These are phyloP conservation scores for Lepiota brunneoincarnata DNA, from an alignment of 768 basidiomycete species.

Conservation along the genomic window DNA sequence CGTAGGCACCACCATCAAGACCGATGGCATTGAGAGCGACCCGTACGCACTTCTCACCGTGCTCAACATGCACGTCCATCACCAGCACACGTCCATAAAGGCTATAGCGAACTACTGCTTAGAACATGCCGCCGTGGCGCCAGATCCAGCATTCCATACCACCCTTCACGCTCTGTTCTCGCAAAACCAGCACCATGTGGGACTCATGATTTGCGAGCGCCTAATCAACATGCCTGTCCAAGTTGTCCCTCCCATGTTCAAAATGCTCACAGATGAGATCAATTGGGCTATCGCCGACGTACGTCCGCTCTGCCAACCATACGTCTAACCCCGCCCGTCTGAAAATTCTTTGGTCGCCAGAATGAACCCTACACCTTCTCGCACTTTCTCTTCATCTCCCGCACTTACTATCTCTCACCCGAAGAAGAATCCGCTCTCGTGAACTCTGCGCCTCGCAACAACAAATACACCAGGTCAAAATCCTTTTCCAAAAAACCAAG, in stretches of 20 bases:
- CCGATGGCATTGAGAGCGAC: conserved; percentile 86
- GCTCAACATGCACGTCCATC: conserved; percentile 71
- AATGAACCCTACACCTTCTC: conserved; percentile 68
- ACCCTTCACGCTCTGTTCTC: conserved; percentile 54
- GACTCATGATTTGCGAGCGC: conserved; percentile 83
- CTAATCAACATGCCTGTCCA: conserved; percentile 96
- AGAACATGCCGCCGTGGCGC: conserved; percentile 48
- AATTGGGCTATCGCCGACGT: conserved; percentile 67
- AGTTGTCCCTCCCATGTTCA: conserved; percentile 88
- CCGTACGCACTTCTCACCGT: conserved; percentile 88
- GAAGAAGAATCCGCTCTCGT: conserved; percentile 61
- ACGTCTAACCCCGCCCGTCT: not conserved
- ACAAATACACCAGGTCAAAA: conserved; percentile 43
- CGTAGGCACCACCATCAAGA: conserved; percentile 90
- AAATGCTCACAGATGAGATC: conserved; percentile 85
- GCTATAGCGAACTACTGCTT: conserved; percentile 71
- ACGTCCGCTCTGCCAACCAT: conserved; percentile 18
- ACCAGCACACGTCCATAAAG: conserved; percentile 65
- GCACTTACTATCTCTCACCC: conserved; percentile 71
- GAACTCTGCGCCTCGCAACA: conserved; percentile 37
- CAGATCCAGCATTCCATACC: conserved; percentile 47
- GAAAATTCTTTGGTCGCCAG: conserved; percentile 21
- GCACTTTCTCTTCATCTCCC: conserved; percentile 73
- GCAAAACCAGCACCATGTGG: conserved; percentile 57
- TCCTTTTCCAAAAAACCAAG: conserved; percentile 20